Evolutionary conservation across 768 basidiomycete genomes (phyloP).

Genomic region (Lyophyllum shimeji): DNA sequence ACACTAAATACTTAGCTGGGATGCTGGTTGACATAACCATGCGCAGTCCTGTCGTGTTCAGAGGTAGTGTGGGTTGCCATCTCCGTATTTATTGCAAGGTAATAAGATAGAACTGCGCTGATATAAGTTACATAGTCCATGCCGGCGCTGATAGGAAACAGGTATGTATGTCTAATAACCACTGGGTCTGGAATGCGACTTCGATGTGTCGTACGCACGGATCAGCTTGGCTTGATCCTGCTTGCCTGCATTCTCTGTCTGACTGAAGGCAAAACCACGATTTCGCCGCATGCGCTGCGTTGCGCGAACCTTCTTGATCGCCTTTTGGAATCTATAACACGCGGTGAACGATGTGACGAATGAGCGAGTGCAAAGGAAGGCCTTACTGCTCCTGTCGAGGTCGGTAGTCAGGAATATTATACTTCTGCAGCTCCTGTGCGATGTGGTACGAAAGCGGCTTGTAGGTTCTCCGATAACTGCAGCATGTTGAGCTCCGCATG

Average conservation of each 20-base stretch:
- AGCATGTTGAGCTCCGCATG: slow-evolving; percentile 7
- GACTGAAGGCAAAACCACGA: slow-evolving; percentile 97
- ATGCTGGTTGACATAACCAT: neutral
- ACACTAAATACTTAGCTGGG: neutral
- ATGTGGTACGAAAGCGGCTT: slow-evolving; percentile 93
- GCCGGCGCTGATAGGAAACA: slow-evolving; percentile 6
- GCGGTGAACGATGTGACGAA: slow-evolving; percentile 7
- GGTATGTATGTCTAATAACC: slow-evolving; percentile 54
- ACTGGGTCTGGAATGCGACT: slow-evolving; percentile 66
- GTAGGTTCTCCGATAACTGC: slow-evolving; percentile 89
- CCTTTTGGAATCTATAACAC: slow-evolving; percentile 84
- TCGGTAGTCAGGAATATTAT: slow-evolving; percentile 94
- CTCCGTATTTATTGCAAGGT: slow-evolving; percentile 11
- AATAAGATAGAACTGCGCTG: slow-evolving; percentile 17
- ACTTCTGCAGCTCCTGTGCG: slow-evolving; percentile 98
- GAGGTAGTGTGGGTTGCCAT: neutral
- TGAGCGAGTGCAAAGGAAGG: neutral
- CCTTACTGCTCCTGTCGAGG: slow-evolving; percentile 96
- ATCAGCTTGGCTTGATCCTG: slow-evolving; percentile 89
- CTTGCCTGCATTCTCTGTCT: slow-evolving; percentile 82
- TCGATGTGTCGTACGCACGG: slow-evolving; percentile 85
- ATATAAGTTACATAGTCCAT: slow-evolving; percentile 40
- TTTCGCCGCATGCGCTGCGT: slow-evolving; percentile 96
- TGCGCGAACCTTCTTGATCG: slow-evolving; percentile 99
- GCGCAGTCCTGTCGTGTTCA: neutral